Evolutionary conservation across 129 eudicot genomes (phyloP).

Genomic region (Kitagawia praeruptora): DNA sequence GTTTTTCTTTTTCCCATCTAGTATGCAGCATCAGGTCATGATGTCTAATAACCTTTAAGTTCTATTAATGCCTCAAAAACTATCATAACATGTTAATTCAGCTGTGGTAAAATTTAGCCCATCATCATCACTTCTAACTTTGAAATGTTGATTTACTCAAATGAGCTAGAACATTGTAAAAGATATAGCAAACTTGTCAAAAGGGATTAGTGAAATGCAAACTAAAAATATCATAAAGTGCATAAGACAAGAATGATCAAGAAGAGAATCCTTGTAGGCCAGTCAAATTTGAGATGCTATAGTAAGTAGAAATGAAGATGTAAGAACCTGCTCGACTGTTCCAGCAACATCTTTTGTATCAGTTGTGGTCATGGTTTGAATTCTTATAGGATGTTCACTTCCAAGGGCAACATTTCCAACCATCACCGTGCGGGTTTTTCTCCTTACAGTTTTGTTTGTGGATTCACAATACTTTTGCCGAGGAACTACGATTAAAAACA

Average conservation of each 20-base stretch:
- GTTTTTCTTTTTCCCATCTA: background rate
- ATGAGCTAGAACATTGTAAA: background rate
- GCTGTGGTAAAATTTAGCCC: background rate
- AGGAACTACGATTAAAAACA: conserved; percentile 50
- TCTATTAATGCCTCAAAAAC: background rate
- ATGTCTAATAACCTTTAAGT: background rate
- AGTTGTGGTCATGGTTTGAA: conserved; percentile 96
- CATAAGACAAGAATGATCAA: background rate
- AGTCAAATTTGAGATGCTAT: background rate
- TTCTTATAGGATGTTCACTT: conserved; percentile 91
- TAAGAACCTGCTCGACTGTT: conserved; percentile 79
- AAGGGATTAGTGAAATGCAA: background rate
- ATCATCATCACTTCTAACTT: background rate
- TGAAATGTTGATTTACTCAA: background rate
- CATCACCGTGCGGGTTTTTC: conserved; percentile 95
- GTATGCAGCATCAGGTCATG: background rate
- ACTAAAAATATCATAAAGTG: background rate
- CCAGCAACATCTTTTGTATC: conserved; percentile 92
- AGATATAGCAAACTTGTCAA: background rate
- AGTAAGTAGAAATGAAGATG: background rate
- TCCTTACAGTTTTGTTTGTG: conserved; percentile 75
- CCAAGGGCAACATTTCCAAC: conserved; percentile 96
- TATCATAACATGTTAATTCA: background rate
- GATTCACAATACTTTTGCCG: conserved; percentile 92
- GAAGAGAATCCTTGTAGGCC: background rate